These are phyloP conservation scores for Venturiaceae sp. DNA, from an alignment of 2,329 filamentous ascomycete species.

Conservation along the genomic window DNA sequence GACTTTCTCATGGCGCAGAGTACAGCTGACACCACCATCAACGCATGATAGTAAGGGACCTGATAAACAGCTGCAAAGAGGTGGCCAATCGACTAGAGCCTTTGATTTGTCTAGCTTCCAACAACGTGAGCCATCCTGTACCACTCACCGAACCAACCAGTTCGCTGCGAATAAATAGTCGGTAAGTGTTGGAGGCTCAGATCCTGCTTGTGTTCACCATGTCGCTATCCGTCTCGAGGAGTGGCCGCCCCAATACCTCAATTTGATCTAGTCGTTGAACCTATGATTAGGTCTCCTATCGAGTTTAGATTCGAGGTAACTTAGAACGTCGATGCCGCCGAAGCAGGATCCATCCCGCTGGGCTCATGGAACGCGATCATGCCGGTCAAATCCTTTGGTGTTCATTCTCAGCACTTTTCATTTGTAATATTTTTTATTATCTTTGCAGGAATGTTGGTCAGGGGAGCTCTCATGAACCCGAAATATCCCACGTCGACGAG, in stretches of 20 bases:
- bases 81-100: not conserved
- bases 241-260: not conserved
- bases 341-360: not conserved
- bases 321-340: not conserved
- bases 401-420: not conserved
- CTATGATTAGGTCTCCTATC: conserved; percentile 1
- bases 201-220: conserved; percentile 1
- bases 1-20: not conserved
- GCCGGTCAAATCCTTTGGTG: not conserved
- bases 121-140: not conserved
- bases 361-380: not conserved
- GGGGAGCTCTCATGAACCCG: not conserved
- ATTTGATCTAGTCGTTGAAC: not conserved
- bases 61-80: not conserved
- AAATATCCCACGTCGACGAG: not conserved
- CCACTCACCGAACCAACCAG: not conserved
- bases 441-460: not conserved
- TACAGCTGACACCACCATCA: not conserved
- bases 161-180: not conserved
- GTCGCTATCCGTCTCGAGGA: not conserved
- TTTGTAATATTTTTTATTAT: not conserved
- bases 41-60: not conserved
- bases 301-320: conserved; percentile 3
- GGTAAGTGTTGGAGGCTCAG: conserved; percentile 1
- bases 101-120: conserved; percentile 1